Evolutionary conservation across 1,284 basidiomycete genomes (phyloP).

Genomic region (Microstroma glucosiphilum): DNA sequence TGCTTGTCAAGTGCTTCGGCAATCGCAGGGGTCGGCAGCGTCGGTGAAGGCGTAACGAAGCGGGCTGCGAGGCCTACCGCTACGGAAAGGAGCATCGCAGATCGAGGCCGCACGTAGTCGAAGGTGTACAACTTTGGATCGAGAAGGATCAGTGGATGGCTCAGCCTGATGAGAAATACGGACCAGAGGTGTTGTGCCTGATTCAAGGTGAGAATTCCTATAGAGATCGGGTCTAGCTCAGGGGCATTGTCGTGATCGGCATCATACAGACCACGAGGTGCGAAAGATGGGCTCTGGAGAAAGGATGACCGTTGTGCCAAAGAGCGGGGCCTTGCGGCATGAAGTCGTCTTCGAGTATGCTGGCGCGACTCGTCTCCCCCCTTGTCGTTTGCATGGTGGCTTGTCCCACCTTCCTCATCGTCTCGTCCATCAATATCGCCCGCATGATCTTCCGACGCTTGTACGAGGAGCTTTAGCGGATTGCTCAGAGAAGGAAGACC

Average conservation of each 20-base stretch:
- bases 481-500: slow-evolving; percentile 17
- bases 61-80: slow-evolving; percentile 10
- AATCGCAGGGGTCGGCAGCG: not conserved
- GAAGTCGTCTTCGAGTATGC: not conserved
- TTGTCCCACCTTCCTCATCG: slow-evolving; percentile 3
- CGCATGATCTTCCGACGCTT: slow-evolving; percentile 9
- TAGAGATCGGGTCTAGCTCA: slow-evolving; percentile 25
- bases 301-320: slow-evolving; percentile 1
- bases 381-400: not conserved
- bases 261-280: slow-evolving; percentile 8
- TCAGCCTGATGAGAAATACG: slow-evolving; percentile 28
- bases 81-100: slow-evolving; percentile 22
- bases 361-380: not conserved
- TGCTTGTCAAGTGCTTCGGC: slow-evolving; percentile 1
- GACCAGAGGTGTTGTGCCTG: slow-evolving; percentile 22
- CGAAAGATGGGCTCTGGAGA: not conserved
- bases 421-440: slow-evolving; percentile 7
- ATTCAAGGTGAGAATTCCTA: slow-evolving; percentile 20
- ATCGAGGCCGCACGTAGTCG: slow-evolving; percentile 24
- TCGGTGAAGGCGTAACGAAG: not conserved
- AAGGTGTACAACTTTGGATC: slow-evolving; percentile 33
- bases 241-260: slow-evolving; percentile 10
- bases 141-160: slow-evolving; percentile 28
- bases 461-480: slow-evolving; percentile 14
- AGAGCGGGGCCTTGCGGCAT: not conserved